These are phyloP conservation scores for Candida chilensis DNA, from an alignment of 805 yeast genomes.

Conservation along the genomic window DNA sequence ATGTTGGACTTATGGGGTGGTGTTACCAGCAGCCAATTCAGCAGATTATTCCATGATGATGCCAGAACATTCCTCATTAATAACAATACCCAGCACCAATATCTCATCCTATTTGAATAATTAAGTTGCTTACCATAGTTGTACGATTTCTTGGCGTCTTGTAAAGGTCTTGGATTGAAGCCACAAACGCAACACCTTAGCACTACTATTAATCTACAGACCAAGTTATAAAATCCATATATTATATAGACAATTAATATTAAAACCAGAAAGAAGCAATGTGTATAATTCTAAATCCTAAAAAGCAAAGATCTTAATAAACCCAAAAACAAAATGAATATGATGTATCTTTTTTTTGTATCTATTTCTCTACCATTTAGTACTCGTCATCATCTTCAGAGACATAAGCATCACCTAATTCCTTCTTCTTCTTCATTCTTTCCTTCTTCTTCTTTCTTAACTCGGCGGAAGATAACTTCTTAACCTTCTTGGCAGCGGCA, in stretches of 20 bases:
- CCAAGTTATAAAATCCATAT: constrained; percentile 7
- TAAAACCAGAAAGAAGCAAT: no score
- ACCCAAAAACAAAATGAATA: constrained; percentile 2
- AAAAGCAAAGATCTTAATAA: constrained; percentile 2
- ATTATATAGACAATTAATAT: constrained; percentile 7
- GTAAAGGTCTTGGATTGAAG: constrained; percentile 3
- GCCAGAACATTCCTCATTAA: not conserved
- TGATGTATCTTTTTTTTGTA: constrained; percentile 2
- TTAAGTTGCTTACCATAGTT: not conserved
- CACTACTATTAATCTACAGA: no score
- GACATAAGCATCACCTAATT: constrained; percentile 97
- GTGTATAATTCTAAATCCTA: not conserved
- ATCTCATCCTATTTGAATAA: not conserved
- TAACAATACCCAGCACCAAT: not conserved
- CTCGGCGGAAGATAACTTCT: constrained; percentile 97
- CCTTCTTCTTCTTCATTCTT: constrained; percentile 99
- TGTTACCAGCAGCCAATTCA: no score
- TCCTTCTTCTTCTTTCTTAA: constrained; percentile 99
- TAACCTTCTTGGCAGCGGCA: constrained; percentile 91
- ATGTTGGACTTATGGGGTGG: not conserved
- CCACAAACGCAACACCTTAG: no score
- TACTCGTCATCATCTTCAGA: constrained; percentile 86
- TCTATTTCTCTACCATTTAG: constrained; percentile 21
- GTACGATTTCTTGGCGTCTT: constrained; percentile 2
- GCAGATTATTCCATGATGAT: not conserved